A percentile compares a stretch with the other conserved stretches of the same genome.
Conservation (phyloP, 495 filamentous ascomycete genomes). For the Viridothelium virens region DNA sequence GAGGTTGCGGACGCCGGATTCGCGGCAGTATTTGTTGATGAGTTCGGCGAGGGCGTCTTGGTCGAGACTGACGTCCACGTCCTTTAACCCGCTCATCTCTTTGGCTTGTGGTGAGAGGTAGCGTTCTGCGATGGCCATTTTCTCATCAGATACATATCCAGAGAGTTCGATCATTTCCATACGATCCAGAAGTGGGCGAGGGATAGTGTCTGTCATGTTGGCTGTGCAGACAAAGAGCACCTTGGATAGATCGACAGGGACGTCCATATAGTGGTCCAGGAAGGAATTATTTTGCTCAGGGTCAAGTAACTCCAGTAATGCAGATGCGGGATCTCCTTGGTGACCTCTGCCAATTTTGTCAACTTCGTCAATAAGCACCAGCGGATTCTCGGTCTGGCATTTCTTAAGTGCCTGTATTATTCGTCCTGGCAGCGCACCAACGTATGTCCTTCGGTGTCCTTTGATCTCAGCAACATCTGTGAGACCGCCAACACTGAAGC, state of each 20-base stretch:
- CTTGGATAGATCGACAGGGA: constrained; percentile 94
- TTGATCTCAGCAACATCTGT: constrained; percentile 99
- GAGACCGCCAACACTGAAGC: constrained; percentile 94
- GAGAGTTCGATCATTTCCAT: constrained; percentile 98
- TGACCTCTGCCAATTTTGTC: constrained; percentile 96
- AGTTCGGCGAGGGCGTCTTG: constrained; percentile 86
- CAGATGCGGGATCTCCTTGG: constrained; percentile 93
- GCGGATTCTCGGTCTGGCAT: constrained; percentile 95
- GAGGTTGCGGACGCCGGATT: constrained; percentile 92
- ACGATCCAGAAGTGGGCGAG: constrained; percentile 84
- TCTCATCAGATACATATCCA: constrained; percentile 96
- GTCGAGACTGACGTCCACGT: constrained; percentile 76
- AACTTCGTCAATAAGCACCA: constrained; percentile 94
- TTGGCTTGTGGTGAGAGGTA: constrained; percentile 89
- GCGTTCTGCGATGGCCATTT: constrained; percentile 94
- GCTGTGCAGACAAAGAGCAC: constrained; percentile 99
- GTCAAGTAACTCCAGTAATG: constrained; percentile 87
- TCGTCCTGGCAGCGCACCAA: constrained; percentile 89
- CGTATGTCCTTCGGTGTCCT: constrained; percentile 92
- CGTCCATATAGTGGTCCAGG: constrained; percentile 98
- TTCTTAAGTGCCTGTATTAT: constrained; percentile 99
- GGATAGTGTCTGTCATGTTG: constrained; percentile 98
- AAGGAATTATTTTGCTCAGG: constrained; percentile 98
- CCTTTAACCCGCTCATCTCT: constrained; percentile 82
- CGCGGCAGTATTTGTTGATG: constrained; percentile 96